phyloP scores from a whole-genome alignment of 768 basidiomycete genomes.

The Grammothele lineata region DNA sequence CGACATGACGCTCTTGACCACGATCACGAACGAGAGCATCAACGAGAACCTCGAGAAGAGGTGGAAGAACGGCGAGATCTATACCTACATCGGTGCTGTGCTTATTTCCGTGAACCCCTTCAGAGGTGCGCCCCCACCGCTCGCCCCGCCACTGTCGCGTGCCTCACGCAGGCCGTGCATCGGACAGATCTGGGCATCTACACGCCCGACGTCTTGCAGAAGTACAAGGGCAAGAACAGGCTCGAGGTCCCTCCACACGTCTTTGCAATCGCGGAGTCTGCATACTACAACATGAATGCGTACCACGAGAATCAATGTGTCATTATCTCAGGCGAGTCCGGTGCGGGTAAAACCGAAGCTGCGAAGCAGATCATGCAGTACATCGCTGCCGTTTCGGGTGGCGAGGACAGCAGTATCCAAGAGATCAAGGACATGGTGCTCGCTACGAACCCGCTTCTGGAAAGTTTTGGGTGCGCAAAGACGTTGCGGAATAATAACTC shows the following conservation, averaged over 20 bases:
- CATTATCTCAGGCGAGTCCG: slow-evolving; percentile 98
- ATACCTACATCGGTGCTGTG: slow-evolving; percentile 98
- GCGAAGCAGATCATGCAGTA: slow-evolving; percentile 99
- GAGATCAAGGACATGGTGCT: slow-evolving; percentile 99
- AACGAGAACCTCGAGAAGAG: slow-evolving; percentile 98
- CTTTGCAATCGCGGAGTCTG: slow-evolving; percentile 92
- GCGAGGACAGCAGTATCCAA: slow-evolving; percentile 85
- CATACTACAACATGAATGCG: slow-evolving; percentile 99
- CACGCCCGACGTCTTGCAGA: slow-evolving; percentile 79
- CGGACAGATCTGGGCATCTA: slow-evolving; percentile 91
- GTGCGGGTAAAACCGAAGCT: slow-evolving; percentile 98
- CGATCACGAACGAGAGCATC: slow-evolving; percentile 95
- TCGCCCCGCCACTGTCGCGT: slow-evolving; percentile 1
- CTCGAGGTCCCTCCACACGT: slow-evolving; percentile 98
- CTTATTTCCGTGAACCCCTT: slow-evolving; percentile 99
- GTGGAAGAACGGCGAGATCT: slow-evolving; percentile 93
- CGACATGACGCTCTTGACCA: slow-evolving; percentile 97
- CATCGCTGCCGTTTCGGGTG: slow-evolving; percentile 94
- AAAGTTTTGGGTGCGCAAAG: slow-evolving; percentile 99
- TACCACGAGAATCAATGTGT: slow-evolving; percentile 99
- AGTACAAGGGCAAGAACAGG: slow-evolving; percentile 94
- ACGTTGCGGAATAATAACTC: slow-evolving; percentile 99
- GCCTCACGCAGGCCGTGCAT: not conserved
- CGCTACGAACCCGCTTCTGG: slow-evolving; percentile 94
- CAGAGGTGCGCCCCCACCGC: slow-evolving; percentile 52